Evolutionary conservation across 2,329 filamentous ascomycete genomes (phyloP).

Genomic region (Aotearoamyces nothofagi): DNA sequence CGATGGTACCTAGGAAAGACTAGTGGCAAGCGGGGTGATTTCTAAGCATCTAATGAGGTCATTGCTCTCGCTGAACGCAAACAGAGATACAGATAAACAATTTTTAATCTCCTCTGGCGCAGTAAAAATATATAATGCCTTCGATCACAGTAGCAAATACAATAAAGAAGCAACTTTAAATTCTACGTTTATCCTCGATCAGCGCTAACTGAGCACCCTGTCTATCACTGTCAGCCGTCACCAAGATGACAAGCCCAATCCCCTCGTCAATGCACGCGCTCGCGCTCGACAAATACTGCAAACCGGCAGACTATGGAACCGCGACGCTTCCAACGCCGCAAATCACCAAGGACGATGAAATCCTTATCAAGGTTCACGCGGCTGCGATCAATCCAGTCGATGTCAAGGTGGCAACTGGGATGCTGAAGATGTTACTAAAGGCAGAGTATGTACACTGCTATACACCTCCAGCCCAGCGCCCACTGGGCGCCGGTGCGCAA

Average conservation of each 20-base stretch:
- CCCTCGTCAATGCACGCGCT: conserved; percentile 14
- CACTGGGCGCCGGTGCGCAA: not conserved
- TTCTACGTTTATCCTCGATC: too few relatives aligned
- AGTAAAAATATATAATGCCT: too few relatives aligned
- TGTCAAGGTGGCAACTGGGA: conserved; percentile 22
- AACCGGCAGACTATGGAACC: conserved; percentile 19
- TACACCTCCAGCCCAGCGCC: not conserved
- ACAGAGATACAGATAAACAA: too few relatives aligned
- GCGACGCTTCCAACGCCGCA: conserved; percentile 26
- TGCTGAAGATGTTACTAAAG: conserved; percentile 18
- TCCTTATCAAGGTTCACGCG: conserved; percentile 29
- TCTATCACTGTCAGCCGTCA: too few relatives aligned
- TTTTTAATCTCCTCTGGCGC: too few relatives aligned
- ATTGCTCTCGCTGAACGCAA: too few relatives aligned
- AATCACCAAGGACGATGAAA: conserved; percentile 26
- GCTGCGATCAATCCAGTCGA: conserved; percentile 30
- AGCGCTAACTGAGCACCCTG: too few relatives aligned
- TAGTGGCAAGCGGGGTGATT: too few relatives aligned
- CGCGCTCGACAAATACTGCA: conserved; percentile 10
- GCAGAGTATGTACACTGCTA: conserved; percentile 18
- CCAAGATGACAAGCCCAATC: conserved; percentile 8
- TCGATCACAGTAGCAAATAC: too few relatives aligned
- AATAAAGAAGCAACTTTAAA: too few relatives aligned
- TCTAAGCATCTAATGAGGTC: too few relatives aligned
- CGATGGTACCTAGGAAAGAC: too few relatives aligned